Base-by-base conservation (phyloP, 148 eudicot genomes). In the Diospyros kaki region DNA sequence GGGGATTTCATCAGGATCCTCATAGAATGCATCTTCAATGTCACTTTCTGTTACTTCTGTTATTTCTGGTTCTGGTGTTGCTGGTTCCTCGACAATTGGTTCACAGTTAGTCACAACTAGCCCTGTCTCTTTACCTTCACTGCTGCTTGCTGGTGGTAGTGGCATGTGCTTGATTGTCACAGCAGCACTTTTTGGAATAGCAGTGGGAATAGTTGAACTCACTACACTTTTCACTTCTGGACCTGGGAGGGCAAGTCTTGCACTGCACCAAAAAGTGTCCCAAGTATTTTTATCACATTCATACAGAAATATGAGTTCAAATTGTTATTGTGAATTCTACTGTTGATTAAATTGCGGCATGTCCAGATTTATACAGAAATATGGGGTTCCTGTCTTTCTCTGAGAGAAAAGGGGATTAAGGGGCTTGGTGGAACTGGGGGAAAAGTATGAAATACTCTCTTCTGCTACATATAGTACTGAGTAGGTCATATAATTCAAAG, bases 201-300 rank as follows among this genome's bases (percentile, higher is more conserved):
- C 63, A 18, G 68, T 18, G 11, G 87, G 75, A 71, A 43, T 52
- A 71, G 81, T 52, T 54, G 88, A 86, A 69, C 71, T 71, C 72
- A 86, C 87, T 43, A 86, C 74, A 51, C 87, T 61, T 78, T 69
- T 86, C 69, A 86, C 91, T 76, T 90, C 89, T 76, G 94, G 94
- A 42, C 89, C 89, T 55, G 91, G 89, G 11, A 90, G 91, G 74
- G 91, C 85, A 73, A 86, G 88, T 71, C 94, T 86, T 79, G 91
- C 87, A 73, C 94, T 90, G 87, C 79, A 79, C 70, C 53, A 61
- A 73, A 77, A 2, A 42, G 53, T 46, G 45, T 54, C 61, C 50
- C 28, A 54, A 40, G 17, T 56, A 72, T 54, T 7, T 13, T 9
- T 43, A 53, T 17, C 44, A 65, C 5, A 58, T 48, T 14, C 60